Evolutionary conservation across 495 filamentous ascomycete species (phyloP), one percentile per base, ranked within the genome.

Genomic region (Aspergillus heteromorphus): DNA sequence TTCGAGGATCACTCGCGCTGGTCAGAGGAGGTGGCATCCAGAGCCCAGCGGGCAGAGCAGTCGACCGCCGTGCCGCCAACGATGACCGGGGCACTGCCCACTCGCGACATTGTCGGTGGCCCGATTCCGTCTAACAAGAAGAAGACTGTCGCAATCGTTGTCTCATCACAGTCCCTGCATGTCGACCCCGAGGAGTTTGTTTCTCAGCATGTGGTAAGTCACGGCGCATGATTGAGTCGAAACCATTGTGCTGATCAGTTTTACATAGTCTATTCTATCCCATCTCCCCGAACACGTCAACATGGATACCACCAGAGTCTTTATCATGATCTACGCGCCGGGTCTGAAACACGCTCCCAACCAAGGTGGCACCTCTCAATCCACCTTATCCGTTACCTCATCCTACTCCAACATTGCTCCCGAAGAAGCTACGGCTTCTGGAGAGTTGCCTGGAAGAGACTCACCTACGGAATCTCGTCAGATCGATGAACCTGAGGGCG

Each of bases 271-370:
- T 21, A 86, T 97, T 59, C 81, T 97, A 27, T 93, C 89, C 14
- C 88, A 95, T 67, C 85, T 97, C 49, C 89, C 88, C 10, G 78
- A 82, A 58, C 82, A 87, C 47, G 81, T 83, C 48, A 82, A 93
- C 59, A 73, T 80, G 54, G 80, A 82, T 43, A 83, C 76, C 21
- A 79, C 83, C 42, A 84, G 87, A 58, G 76, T 96, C 29, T 93
- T 95, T 56, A 77, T 96, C 48, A 79, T 97, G 53, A 95, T 97
- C 65, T 95, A 96, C 65, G 83, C 88, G 11, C 91, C 91, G 0
- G 80, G 78, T 25, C 75, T 95, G 53, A 90, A 88, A 69, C 85
- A 88, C 56, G 73, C 79, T 16, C 68, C 72, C 55, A 63, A 54
- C 38, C 65, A 70, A 47, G 64, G 67, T 8, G 69, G 65, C 60